Base-by-base conservation (phyloP, 371 early-diverging fungal species). In the Saksenaea oblongispora region DNA sequence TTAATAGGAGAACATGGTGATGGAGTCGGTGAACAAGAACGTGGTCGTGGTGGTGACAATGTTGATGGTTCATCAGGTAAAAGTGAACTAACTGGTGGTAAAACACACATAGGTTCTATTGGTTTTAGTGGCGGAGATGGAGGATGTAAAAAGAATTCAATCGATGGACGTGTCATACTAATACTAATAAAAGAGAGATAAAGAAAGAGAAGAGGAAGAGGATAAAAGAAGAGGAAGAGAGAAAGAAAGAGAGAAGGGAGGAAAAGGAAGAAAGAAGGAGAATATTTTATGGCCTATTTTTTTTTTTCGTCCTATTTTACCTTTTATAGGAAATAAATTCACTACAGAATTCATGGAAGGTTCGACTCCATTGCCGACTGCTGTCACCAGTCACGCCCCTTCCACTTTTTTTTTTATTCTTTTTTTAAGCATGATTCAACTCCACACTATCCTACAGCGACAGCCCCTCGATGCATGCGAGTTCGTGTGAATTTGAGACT, bases 111-210 rank as follows among this genome's bases (percentile, higher is more conserved):
- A 59, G 11, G 53, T 34, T n/a, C 58, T 56, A 24, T 57, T 53
- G 35, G 41, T 18, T 47, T 55, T 26, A 39, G 47, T 39, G 54
- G 61, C 27, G 70, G 70, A 22, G 70, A 70, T 5, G 70, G 70
- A 22, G 70, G 70, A 44, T 70, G 70, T 13, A 70, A 62, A 51
- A 62, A 70, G 34, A 70, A 65, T 42, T 70, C 69, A 59, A 65
- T 65, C 15, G 63, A 63, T n/a, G 44, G 56, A 18, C 59, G 59
- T 39, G 57, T 44, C 62, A 62, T 66, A 24, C 14, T 58, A 41
- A 34, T 47, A 39, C 34, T 36, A 5, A 14, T 9, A 47, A 22
- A 27, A 41, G 57, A 34, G 51, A 28, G 53, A 53, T 41, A 57
- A 35, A 61, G 24, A 56, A 58, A 28, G 57, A 42, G 57, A 35